phyloP scores from a whole-genome alignment of 2,329 filamentous ascomycete genomes.

The Talaromyces sp. region DNA sequence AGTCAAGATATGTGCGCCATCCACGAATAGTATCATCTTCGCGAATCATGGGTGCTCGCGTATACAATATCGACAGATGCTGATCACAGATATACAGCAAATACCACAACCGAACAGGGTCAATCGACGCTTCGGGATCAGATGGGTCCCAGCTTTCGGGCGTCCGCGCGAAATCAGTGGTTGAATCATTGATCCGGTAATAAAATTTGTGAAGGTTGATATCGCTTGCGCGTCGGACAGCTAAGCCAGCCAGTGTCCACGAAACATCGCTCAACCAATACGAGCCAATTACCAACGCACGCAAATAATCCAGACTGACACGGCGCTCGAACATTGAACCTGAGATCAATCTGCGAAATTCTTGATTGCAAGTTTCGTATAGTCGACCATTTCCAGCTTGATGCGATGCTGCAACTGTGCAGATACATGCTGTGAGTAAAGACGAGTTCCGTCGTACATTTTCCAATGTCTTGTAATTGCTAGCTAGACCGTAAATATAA shows the following conservation, averaged over 20 bases:
- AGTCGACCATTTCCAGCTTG: conserved; percentile 28
- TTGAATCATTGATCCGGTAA: conserved; percentile 41
- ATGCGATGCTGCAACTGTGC: conserved; percentile 48
- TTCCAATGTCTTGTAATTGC: conserved; percentile 39
- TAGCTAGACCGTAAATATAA: conserved; percentile 47
- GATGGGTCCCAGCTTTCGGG: conserved; percentile 17
- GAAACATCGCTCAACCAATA: conserved; percentile 53
- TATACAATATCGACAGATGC: conserved; percentile 37
- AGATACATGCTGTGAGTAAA: conserved; percentile 44
- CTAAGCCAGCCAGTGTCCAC: conserved; percentile 35
- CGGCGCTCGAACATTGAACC: conserved; percentile 48
- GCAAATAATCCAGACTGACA: conserved; percentile 42
- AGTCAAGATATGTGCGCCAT: conserved; percentile 18
- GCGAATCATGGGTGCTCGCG: conserved; percentile 34
- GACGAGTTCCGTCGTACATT: conserved; percentile 41
- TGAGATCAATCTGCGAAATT: conserved; percentile 46
- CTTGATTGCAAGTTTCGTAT: conserved; percentile 41
- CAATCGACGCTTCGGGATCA: conserved; percentile 24
- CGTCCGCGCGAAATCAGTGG: conserved; percentile 13
- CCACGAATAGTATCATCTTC: conserved; percentile 28
- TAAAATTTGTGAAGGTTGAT: conserved; percentile 24
- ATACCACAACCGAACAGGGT: conserved; percentile 35
- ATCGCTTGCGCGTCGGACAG: conserved; percentile 30
- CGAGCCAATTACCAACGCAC: conserved; percentile 49
- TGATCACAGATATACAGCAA: conserved; percentile 37